Base-by-base conservation (phyloP, 2,329 filamentous ascomycete species). In the Colletotrichum agaves region DNA sequence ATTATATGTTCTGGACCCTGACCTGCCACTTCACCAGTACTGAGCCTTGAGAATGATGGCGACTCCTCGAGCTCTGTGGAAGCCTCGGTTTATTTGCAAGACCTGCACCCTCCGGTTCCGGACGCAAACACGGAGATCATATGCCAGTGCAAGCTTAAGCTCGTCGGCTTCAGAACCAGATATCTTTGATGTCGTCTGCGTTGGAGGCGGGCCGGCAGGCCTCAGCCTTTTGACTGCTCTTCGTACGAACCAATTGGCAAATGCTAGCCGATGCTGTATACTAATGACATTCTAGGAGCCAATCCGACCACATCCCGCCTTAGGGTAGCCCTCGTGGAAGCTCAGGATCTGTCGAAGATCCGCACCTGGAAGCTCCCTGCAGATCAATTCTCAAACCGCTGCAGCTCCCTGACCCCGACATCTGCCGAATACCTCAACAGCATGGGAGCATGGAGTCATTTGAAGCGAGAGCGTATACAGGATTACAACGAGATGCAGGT, bases 401-500 rank as follows among this genome's bases (percentile, higher is more conserved):
- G 95, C 82, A 97, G 93, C 82, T 98, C 95, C 56, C 85, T 99
- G 63, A 99, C 96, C 0, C 95, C 95, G 0, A 87, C 91, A 0
- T 97, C 94, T 0, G 91, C 93, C n/a, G 86, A 85, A 3, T 98
- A 96, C 75, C 86, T 98, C 70, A 85, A 93, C 75, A 83, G 86
- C 4, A 96, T 97, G 69, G 96, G 95, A 39, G 94, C 91, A 56
- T 98, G 95, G 96, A 76, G 84, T 6, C 89, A 97, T 75, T 83
- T 98, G 69, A 86, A 92, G 72, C 81, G 84, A 46, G 83, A 88
- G 5, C 89, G 96, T 35, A 88, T 96, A 37, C 94, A 98, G 81
- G 87, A 90, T 1, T 99, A 98, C 78, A 90, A 97, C 67, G 92
- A 95, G 74, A 99, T 99, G 96, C 92, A 97, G 78, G 96, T 98